phyloP scores from a whole-genome alignment of 768 basidiomycete genomes.

The Leccinum obscurum region DNA sequence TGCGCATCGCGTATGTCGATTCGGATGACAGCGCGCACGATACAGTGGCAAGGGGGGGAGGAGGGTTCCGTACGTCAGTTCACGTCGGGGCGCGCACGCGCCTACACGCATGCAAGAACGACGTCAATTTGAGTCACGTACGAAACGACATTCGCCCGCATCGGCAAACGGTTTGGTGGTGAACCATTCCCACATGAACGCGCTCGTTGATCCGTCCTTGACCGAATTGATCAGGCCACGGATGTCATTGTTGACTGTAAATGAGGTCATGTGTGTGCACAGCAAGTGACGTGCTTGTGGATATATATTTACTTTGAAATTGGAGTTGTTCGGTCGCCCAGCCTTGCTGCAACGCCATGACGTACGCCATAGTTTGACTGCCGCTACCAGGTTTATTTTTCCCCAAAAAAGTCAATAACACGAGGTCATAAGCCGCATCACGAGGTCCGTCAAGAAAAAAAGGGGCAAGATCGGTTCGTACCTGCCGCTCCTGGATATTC shows the following conservation, averaged over 20 bases:
- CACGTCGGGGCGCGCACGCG: neutral
- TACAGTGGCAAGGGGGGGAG: neutral
- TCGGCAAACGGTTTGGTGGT: constrained; percentile 81
- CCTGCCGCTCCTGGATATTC: constrained; percentile 90
- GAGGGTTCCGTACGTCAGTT: neutral
- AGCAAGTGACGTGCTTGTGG: neutral
- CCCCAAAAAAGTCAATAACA: neutral
- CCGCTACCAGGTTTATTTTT: constrained; percentile 42
- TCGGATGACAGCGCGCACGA: neutral
- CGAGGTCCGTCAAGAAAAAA: constrained; percentile 1
- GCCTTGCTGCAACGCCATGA: constrained; percentile 86
- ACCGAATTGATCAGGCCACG: constrained; percentile 81
- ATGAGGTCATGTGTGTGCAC: neutral
- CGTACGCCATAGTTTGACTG: constrained; percentile 93
- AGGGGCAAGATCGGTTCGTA: constrained; percentile 19
- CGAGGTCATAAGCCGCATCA: neutral
- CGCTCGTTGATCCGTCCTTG: constrained; percentile 84
- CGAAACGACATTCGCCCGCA: constrained; percentile 78
- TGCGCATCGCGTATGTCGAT: neutral
- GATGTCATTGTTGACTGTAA: constrained; percentile 76
- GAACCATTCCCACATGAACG: constrained; percentile 97
- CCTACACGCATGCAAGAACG: neutral
- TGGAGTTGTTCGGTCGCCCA: constrained; percentile 67
- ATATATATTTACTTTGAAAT: constrained; percentile 71
- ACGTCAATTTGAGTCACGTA: constrained; percentile 38